Base-by-base conservation (phyloP, 305 asterid species). In the Fraxinus angustifolia region DNA sequence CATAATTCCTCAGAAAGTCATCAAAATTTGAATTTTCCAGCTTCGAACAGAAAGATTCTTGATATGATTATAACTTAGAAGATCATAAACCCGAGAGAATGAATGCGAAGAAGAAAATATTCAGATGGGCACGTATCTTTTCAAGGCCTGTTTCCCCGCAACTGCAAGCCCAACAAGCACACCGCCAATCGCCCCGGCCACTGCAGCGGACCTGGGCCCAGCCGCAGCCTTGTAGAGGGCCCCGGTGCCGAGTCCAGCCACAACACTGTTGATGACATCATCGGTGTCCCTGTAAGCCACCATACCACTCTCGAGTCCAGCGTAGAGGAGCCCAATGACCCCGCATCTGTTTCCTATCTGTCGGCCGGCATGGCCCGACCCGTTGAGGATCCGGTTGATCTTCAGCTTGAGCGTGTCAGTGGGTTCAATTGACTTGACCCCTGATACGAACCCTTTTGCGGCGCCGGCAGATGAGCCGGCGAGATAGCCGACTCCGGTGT, bases 171-270 rank as follows among this genome's bases (percentile, higher is more conserved):
- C 98, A 38, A 90, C 98, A 71, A 92, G 85, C 42, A 89, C 89
- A 3, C 98, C 98, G 0, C 99, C 99, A 19, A 96, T 89, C 21
- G 98, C 98, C 35, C 98, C 99, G 5, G 98, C 99, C 78, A 96
- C 90, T 0, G 98, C 99, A 2, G 98, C 99, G 1, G 97, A 93
- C 90, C 98, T 90, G 31, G 90, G 87, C 23, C 99, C 99, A 0
- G 94, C 73, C 58, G 98, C 99, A 78, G 99, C 99, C 88, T 91
- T 91, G 89, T 91, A 96, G n/a, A 94, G 88, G 2, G 88, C 98
- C 0, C 98, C 98, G 0, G 99, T 96, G 4, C 94, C 97, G 79
- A 96, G 72, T 19, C 99, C 98, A 26, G 99, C 98, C 74, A 93
- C 98, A 68, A 94, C 94, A 88, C 98, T 91, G 87, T 96, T 96